Evolutionary conservation across 371 early-diverging fungal species (phyloP).

Genomic region (Smittium culicis): DNA sequence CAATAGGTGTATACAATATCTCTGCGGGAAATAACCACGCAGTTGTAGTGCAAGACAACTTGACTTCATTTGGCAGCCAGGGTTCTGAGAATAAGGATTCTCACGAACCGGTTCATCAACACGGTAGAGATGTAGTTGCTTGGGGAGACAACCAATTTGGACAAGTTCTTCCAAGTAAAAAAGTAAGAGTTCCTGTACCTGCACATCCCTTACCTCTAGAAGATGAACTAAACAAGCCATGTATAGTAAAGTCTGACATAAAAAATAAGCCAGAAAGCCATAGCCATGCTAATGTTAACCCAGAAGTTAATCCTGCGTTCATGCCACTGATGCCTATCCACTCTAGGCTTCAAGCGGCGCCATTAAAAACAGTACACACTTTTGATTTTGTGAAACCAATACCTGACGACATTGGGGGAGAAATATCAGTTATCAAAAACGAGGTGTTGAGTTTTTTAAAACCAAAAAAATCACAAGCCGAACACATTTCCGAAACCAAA

Average conservation of each 20-base stretch:
- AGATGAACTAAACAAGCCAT: not conserved
- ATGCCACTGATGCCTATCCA: constrained; percentile 2
- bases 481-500: not conserved
- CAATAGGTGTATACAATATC: constrained; percentile 4
- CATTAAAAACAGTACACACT: not conserved
- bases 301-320: not conserved
- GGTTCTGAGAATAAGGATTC: not conserved
- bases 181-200: not conserved
- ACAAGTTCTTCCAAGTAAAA: not conserved
- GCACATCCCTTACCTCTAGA: not conserved
- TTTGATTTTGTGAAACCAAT: not conserved
- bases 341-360: constrained; percentile 9
- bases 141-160: constrained; percentile 10
- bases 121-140: constrained; percentile 7
- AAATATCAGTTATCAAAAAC: not conserved
- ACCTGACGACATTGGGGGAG: not conserved
- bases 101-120: too few relatives aligned
- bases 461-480: not conserved
- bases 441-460: not conserved
- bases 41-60: not conserved
- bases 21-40: constrained; percentile 9
- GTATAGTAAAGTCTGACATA: too few relatives aligned
- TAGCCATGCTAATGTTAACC: not conserved
- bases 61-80: too few relatives aligned
- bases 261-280: not conserved